These are phyloP conservation scores for Scheffersomyces illinoinensis DNA, from an alignment of 1,139 yeast genomes.

Conservation along the genomic window DNA sequence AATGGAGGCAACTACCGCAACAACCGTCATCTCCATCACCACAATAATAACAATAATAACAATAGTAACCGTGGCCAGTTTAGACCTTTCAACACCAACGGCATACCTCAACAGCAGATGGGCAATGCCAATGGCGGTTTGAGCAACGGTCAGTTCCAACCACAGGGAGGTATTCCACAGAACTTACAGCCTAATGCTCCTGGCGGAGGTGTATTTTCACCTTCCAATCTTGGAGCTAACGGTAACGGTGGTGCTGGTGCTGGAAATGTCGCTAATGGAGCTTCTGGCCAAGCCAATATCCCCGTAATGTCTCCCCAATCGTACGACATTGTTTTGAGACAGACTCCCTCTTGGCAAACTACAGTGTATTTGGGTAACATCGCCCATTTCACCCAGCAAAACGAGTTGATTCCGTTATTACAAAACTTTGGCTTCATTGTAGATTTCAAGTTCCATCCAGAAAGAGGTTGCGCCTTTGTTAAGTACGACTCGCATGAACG, in stretches of 20 bases:
- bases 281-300: constrained; percentile 12
- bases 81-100: constrained; percentile 16
- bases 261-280: not conserved
- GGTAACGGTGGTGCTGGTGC: not conserved
- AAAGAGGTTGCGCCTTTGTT: constrained; percentile 82
- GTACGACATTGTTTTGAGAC: constrained; percentile 70
- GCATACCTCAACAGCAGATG: constrained; percentile 8
- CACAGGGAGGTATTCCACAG: constrained; percentile 9
- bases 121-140: constrained; percentile 4
- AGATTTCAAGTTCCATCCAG: constrained; percentile 79
- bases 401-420: constrained; percentile 72
- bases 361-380: constrained; percentile 87
- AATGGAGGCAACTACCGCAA: constrained; percentile 8
- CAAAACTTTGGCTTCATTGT: constrained; percentile 82
- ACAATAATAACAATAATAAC: constrained; percentile 6
- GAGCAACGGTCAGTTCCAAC: constrained; percentile 12
- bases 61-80: constrained; percentile 7
- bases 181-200: constrained; percentile 6
- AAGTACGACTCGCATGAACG: constrained; percentile 84
- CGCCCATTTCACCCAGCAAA: constrained; percentile 72
- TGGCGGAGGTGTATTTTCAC: not conserved
- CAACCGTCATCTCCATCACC: constrained; percentile 13
- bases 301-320: constrained; percentile 52
- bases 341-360: constrained; percentile 83
- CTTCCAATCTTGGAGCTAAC: not conserved